Percentiles rank a stretch among this genome's conserved stretches.
Evolutionary conservation across 352 stramenopile genomes (phyloP).

Genomic region (Pythium coloratum): DNA sequence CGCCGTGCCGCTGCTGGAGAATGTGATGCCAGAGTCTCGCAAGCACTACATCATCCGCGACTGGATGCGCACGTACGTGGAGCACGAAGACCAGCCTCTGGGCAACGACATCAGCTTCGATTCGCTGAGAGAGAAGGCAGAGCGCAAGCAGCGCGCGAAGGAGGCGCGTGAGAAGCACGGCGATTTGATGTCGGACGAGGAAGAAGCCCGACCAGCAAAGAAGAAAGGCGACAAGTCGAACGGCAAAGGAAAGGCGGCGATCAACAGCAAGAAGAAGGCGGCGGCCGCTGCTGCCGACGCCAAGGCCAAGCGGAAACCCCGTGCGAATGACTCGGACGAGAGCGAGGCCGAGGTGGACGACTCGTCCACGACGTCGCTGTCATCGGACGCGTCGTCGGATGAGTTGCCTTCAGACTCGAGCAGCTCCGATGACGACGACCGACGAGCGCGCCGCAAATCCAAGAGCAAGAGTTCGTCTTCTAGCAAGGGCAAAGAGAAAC

Average conservation of each 20-base stretch:
- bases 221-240: conserved; percentile 24
- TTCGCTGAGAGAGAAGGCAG: conserved; percentile 43
- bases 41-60: conserved; percentile 69
- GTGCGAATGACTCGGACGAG: conserved; percentile 11
- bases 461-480: conserved; percentile 17
- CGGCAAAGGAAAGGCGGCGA: conserved; percentile 19
- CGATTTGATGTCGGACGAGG: conserved; percentile 35
- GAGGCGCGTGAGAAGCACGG: conserved; percentile 48
- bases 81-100: conserved; percentile 51
- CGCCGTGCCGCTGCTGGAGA: conserved; percentile 51
- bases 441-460: conserved; percentile 8
- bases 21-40: conserved; percentile 49
- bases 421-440: conserved; percentile 12
- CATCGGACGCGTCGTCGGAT: conserved; percentile 15
- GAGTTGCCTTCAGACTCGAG: conserved; percentile 12
- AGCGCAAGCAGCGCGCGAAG: conserved; percentile 48
- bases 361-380: conserved; percentile 23
- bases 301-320: conserved; percentile 23
- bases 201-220: background rate
- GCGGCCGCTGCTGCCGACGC: background rate
- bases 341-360: conserved; percentile 12
- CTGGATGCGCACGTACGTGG: conserved; percentile 73
- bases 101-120: conserved; percentile 59
- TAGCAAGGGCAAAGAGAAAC: conserved; percentile 13
- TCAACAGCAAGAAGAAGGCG: conserved; percentile 1